Base-by-base conservation (phyloP, 441 rosid species). In the Mallotus japonicus region DNA sequence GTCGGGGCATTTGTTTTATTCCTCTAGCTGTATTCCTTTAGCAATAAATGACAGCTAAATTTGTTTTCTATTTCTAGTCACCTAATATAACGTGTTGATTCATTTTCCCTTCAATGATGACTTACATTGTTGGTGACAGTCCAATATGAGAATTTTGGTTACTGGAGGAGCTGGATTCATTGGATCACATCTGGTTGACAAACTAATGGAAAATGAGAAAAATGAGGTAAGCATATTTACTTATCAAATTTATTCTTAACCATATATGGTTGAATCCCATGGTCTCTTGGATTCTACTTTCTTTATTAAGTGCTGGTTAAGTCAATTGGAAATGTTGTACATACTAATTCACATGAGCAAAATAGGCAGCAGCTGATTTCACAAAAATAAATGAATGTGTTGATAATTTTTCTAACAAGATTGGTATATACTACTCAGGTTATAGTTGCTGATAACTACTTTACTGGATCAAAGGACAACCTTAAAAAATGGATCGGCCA, bases 141-240 rank as follows among this genome's bases (percentile, higher is more conserved):
- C 97, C 22, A 94, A 94, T 67, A 88, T 89, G 97, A 87, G 99
- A 79, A 92, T 94, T 70, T 84, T 94, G 86, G 90, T 92, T 22
- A 88, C 97, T 49, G 97, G 99, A 70, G 97, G 97, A 80, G 97
- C 99, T 85, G 97, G 97, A 75, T 94, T 94, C 79, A 94, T 94
- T 8, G 99, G 97, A 56, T 94, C 99, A 47, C 99, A 94, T 75
- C 77, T 92, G 9, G 97, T 94, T 74, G 99, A 94, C 85, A 89
- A 53, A 76, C 80, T 94, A 79, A 94, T 94, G 99, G 88, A 90
- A 82, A 92, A 94, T 72, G 99, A 90, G 72, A 94, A 90, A 80
- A 94, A 94, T 61, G 97, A 94, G 83, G 96, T 92, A 51, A 46
- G 75, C 67, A 28, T 58, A 11, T 47, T 47, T 70, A n/a, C 40